Evolutionary conservation across 2,329 filamentous ascomycete genomes (phyloP).

Genomic region (Chaetomium strumarium): DNA sequence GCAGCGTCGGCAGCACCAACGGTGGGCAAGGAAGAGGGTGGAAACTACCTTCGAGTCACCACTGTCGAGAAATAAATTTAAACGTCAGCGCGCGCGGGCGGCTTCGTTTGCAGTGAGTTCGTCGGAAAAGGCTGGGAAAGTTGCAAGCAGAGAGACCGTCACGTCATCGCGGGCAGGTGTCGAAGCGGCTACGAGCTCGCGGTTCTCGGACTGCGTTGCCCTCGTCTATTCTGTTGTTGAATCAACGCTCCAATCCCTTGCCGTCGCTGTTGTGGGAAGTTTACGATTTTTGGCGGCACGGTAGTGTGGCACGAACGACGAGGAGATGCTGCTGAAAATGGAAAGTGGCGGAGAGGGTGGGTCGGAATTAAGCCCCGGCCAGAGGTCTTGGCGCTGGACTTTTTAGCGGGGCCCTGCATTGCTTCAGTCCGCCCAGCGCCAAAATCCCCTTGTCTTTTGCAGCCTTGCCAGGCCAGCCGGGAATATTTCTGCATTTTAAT

Average conservation of each 20-base stretch:
- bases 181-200: conserved; percentile 11
- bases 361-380: neutral
- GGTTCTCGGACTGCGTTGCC: neutral
- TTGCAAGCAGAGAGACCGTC: conserved; percentile 17
- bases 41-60: conserved; percentile 16
- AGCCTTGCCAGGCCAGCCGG: too few species aligned
- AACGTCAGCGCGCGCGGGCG: conserved; percentile 11
- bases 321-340: conserved; percentile 11
- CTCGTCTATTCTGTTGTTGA: neutral
- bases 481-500: too few species aligned
- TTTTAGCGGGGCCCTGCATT: conserved; percentile 4
- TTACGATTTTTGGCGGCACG: conserved; percentile 18
- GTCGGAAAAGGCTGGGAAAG: conserved; percentile 8
- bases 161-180: conserved; percentile 23
- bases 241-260: neutral
- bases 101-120: conserved; percentile 7
- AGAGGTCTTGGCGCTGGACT: conserved; percentile 10
- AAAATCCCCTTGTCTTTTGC: neutral
- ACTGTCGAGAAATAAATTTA: conserved; percentile 7
- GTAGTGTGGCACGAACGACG: neutral
- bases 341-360: conserved; percentile 20
- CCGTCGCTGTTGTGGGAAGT: neutral
- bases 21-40: neutral
- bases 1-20: neutral
- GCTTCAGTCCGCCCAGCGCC: conserved; percentile 9